These are phyloP conservation scores for Sesbania bispinosa DNA, from an alignment of 306 rosid species.

Conservation along the genomic window DNA sequence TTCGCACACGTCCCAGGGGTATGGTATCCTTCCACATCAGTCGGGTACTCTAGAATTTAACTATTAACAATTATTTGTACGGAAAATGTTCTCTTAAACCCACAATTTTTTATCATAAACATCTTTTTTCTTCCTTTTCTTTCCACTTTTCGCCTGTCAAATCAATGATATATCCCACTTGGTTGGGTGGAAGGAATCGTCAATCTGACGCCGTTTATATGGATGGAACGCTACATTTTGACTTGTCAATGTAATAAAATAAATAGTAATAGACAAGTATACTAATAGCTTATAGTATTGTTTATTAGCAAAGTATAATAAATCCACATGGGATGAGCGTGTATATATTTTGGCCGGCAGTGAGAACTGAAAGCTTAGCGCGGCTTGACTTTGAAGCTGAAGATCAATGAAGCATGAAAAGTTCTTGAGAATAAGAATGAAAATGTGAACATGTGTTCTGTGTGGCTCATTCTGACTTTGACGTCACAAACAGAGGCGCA, in stretches of 20 bases:
- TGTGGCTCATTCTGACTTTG: neutral
- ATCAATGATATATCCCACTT: neutral
- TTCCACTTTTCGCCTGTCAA: neutral
- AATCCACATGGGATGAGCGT: neutral
- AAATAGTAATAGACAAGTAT: neutral
- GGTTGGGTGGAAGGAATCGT: neutral
- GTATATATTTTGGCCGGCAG: conserved; percentile 24
- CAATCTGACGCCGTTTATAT: neutral
- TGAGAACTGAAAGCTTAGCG: conserved; percentile 3
- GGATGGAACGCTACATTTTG: too few species aligned
- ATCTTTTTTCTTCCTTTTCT: neutral
- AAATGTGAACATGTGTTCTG: neutral
- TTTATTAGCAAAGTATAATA: neutral
- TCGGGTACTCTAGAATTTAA: too few species aligned
- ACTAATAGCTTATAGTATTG: neutral
- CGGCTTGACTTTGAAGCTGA: neutral
- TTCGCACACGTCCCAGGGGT: too few species aligned
- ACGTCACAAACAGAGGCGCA: too few species aligned
- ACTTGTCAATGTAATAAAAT: conserved; percentile 13
- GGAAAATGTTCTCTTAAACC: neutral
- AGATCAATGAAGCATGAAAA: neutral
- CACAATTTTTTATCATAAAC: neutral
- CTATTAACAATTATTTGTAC: too few species aligned
- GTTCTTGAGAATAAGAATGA: neutral
- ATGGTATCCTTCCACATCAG: too few species aligned